These are phyloP conservation scores for Inosperma sp. DNA, from an alignment of 768 basidiomycete species.

Conservation along the genomic window DNA sequence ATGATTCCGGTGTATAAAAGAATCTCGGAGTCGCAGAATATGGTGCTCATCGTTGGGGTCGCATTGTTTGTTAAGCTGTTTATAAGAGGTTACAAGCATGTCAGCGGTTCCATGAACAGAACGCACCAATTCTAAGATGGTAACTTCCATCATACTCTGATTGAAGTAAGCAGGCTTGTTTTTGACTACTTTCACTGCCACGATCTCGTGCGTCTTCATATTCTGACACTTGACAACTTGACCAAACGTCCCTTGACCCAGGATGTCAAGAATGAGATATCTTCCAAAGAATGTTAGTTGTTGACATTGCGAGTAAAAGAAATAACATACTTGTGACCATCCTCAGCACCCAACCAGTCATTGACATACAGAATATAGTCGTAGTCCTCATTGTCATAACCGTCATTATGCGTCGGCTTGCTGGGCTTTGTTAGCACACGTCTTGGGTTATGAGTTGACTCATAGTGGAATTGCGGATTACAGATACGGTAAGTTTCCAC, in stretches of 20 bases:
- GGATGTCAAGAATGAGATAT: conserved; percentile 95
- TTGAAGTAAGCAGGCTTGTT: conserved; percentile 99
- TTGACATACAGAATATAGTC: conserved; percentile 99
- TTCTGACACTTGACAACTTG: conserved; percentile 99
- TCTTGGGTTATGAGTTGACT: conserved; percentile 90
- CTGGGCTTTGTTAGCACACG: conserved; percentile 97
- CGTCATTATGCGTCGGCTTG: conserved; percentile 93
- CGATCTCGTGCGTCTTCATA: conserved; percentile 98
- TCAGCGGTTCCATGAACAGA: not conserved
- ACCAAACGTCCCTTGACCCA: conserved; percentile 98
- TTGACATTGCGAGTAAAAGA: not conserved
- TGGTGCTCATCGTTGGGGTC: conserved; percentile 96
- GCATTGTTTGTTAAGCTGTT: conserved; percentile 86
- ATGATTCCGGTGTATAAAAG: conserved; percentile 95
- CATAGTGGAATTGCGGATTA: conserved; percentile 94
- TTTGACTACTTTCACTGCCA: conserved; percentile 99
- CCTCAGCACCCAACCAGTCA: conserved; percentile 92
- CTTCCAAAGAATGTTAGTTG: conserved; percentile 35
- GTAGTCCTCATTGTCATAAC: conserved; percentile 97
- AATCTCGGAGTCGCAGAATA: conserved; percentile 90
- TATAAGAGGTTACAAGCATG: conserved; percentile 7
- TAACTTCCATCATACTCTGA: conserved; percentile 99
- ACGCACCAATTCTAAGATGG: conserved; percentile 90
- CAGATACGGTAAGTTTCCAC: conserved; percentile 90
- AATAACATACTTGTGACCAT: conserved; percentile 82